These are phyloP conservation scores for Alectoria sarmentosa DNA, from an alignment of 495 filamentous ascomycete species.

Conservation along the genomic window DNA sequence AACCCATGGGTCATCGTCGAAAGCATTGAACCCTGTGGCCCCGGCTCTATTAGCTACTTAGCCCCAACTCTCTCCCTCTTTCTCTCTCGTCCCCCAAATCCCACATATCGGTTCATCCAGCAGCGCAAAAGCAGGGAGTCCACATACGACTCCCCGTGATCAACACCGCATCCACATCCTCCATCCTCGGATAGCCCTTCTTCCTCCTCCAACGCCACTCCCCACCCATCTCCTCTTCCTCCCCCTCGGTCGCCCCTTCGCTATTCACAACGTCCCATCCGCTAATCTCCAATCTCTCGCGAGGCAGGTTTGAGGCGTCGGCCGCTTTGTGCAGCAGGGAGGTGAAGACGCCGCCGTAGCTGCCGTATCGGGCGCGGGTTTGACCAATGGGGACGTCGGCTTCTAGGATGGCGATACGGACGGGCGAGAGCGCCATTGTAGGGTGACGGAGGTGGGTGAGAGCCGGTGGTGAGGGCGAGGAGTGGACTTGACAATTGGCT, in stretches of 20 bases:
- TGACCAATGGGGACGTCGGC: slow-evolving; percentile 61
- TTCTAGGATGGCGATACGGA: slow-evolving; percentile 81
- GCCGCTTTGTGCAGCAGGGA: slow-evolving; percentile 51
- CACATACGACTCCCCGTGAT: slow-evolving; percentile 62
- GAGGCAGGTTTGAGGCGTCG: slow-evolving; percentile 36
- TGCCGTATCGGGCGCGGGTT: slow-evolving; percentile 54
- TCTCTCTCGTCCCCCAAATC: background rate
- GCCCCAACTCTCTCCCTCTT: no score
- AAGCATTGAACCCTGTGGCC: slow-evolving; percentile 47
- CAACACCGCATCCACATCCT: slow-evolving; percentile 74
- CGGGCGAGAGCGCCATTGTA: slow-evolving; percentile 34
- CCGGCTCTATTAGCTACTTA: background rate
- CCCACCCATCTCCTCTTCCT: slow-evolving; percentile 8
- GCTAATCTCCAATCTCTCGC: slow-evolving; percentile 49
- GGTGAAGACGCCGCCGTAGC: slow-evolving; percentile 67
- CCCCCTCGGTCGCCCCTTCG: slow-evolving; percentile 22
- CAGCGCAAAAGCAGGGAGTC: background rate
- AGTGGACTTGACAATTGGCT: background rate
- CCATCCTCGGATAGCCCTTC: slow-evolving; percentile 56
- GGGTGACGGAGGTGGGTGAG: background rate
- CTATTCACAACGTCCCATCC: slow-evolving; percentile 60
- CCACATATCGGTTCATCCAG: background rate
- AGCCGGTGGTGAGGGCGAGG: background rate
- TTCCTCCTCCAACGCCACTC: slow-evolving; percentile 11
- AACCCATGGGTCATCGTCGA: slow-evolving; percentile 71